A percentile compares a stretch with the other conserved stretches of the same genome.
These are phyloP conservation scores for Rubia yunnanensis DNA, from an alignment of 257 asterid genomes.

Conservation along the genomic window DNA sequence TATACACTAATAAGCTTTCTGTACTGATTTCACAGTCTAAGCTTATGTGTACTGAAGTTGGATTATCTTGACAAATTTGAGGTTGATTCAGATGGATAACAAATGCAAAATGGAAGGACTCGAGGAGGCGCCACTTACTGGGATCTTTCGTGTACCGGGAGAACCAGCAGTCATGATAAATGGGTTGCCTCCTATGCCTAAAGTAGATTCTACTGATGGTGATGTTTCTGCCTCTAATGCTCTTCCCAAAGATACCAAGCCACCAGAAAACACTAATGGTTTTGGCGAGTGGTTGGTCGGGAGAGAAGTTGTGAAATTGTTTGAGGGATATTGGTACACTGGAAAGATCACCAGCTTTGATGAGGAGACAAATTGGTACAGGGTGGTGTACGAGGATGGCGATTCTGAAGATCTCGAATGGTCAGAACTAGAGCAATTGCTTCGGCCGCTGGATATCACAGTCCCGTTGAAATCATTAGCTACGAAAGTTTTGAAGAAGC, in stretches of 20 bases:
- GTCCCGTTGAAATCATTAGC: slow-evolving; percentile 49
- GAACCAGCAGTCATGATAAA: slow-evolving; percentile 63
- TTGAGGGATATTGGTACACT: slow-evolving; percentile 25
- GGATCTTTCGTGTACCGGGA: slow-evolving; percentile 38
- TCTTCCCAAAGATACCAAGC: slow-evolving; percentile 15
- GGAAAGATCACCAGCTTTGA: slow-evolving; percentile 50
- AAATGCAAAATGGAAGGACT: slow-evolving; percentile 15
- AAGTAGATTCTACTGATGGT: slow-evolving; percentile 7
- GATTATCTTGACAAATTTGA: background rate
- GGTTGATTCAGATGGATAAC: slow-evolving; percentile 34
- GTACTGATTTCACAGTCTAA: background rate
- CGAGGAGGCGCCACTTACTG: slow-evolving; percentile 23
- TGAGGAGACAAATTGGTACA: slow-evolving; percentile 47
- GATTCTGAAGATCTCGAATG: slow-evolving; percentile 66
- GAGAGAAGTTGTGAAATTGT: slow-evolving; percentile 42
- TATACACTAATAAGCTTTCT: too few species aligned
- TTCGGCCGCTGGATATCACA: slow-evolving; percentile 49
- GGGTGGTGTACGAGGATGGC: slow-evolving; percentile 61
- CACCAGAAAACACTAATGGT: slow-evolving; percentile 15
- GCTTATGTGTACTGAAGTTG: background rate
- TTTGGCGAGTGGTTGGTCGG: slow-evolving; percentile 66
- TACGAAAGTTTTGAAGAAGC: slow-evolving; percentile 31
- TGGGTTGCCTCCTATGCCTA: slow-evolving; percentile 42
- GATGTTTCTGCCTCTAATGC: slow-evolving; percentile 12
- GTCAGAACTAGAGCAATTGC: slow-evolving; percentile 40